Percentiles rank a stretch among this genome's conserved stretches.
Evolutionary conservation across 768 basidiomycete genomes (phyloP).

Genomic region (Russula sp.): DNA sequence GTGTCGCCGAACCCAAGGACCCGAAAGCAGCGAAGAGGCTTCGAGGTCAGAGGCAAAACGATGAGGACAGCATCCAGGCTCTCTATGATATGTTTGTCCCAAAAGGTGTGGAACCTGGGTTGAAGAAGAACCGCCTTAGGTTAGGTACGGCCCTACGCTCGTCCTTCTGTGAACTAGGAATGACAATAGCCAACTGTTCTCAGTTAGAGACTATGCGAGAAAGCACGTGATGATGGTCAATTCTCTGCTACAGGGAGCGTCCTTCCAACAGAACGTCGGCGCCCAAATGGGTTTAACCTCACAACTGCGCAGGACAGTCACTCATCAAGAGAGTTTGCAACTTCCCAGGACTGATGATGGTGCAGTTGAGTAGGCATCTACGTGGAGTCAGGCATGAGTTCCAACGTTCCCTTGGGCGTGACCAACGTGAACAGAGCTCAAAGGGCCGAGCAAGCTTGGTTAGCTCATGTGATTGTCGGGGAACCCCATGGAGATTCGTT

Average conservation of each 20-base stretch:
- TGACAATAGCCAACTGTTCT: not conserved
- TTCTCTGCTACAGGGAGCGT: not conserved
- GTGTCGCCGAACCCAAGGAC: not conserved
- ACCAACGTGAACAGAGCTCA: no score
- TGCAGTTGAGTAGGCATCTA: not conserved
- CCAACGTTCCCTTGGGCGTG: not conserved
- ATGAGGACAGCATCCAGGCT: not conserved
- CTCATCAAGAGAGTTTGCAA: not conserved
- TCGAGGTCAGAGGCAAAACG: not conserved
- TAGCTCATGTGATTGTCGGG: not conserved
- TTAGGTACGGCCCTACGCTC: not conserved
- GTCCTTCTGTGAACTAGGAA: not conserved
- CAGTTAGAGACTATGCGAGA: not conserved
- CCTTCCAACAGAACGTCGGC: not conserved
- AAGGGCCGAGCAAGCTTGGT: no score
- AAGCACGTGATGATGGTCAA: not conserved
- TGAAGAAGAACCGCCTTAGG: constrained; percentile 13
- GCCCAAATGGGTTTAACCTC: not conserved
- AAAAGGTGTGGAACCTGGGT: not conserved
- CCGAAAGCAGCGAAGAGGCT: constrained; percentile 8
- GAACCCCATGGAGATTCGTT: not conserved
- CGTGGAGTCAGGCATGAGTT: not conserved
- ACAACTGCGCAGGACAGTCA: not conserved
- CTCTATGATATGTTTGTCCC: not conserved
- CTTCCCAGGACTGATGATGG: not conserved